These are phyloP conservation scores for Fragaria nilgerrensis DNA, from an alignment of 306 rosid species.

Conservation along the genomic window DNA sequence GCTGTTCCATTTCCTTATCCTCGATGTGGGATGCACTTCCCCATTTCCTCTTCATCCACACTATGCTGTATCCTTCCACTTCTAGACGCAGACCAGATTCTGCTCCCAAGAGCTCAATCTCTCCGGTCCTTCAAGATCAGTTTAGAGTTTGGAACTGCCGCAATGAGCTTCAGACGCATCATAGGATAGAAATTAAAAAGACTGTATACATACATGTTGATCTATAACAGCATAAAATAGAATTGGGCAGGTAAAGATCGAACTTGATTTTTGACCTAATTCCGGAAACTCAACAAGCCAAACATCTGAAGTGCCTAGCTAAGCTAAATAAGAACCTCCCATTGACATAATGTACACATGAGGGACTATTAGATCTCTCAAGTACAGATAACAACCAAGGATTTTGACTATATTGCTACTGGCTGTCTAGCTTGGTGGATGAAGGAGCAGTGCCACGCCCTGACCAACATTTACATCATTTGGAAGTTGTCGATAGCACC, in stretches of 20 bases:
- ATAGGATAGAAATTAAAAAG: background rate
- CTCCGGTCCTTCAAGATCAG: too few relatives aligned
- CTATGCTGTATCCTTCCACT: background rate
- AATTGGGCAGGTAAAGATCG: background rate
- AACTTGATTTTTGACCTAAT: background rate
- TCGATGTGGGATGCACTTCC: slow-evolving; percentile 41
- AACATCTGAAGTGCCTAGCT: background rate
- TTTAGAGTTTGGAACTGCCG: background rate
- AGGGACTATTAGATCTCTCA: background rate
- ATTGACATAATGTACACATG: background rate
- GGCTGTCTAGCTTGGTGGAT: too few relatives aligned
- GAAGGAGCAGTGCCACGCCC: background rate
- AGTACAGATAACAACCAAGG: background rate
- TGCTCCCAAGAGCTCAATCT: background rate
- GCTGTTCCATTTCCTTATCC: accelerated
- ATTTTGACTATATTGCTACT: background rate
- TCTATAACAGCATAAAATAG: background rate
- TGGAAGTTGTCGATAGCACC: background rate
- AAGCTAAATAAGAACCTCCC: background rate
- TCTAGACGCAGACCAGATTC: background rate
- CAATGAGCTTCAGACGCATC: background rate
- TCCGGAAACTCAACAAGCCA: background rate
- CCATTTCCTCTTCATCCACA: background rate
- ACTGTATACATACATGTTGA: background rate
- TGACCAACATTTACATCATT: background rate